A percentile compares a stretch with the other conserved stretches of the same genome.
Evolutionary conservation across 2,329 filamentous ascomycete species (phyloP).

Genomic region (Aspergillus tamarii): DNA sequence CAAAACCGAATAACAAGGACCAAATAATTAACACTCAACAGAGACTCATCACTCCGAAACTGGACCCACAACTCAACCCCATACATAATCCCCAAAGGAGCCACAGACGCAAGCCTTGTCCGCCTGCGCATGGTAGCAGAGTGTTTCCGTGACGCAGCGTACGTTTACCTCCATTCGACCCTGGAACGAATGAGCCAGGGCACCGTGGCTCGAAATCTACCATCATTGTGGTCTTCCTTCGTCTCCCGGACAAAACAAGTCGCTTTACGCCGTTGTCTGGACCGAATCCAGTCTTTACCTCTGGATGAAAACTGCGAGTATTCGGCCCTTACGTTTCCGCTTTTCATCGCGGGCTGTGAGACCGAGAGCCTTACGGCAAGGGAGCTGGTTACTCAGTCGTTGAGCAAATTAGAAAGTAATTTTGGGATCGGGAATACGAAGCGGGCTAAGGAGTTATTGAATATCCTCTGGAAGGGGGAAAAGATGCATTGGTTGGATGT

Average conservation of each 20-base stretch:
- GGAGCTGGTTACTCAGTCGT: constrained; percentile 28
- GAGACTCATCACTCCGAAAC: constrained; percentile 35
- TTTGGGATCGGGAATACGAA: constrained; percentile 42
- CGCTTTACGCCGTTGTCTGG: constrained; percentile 33
- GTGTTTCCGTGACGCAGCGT: constrained; percentile 42
- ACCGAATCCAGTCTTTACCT: constrained; percentile 28
- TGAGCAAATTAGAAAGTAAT: constrained; percentile 35
- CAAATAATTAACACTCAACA: constrained; percentile 17
- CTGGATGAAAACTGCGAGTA: constrained; percentile 41
- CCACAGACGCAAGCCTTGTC: constrained; percentile 28
- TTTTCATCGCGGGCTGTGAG: constrained; percentile 42
- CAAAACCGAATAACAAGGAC: neutral
- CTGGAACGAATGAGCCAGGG: constrained; percentile 31
- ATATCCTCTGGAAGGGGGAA: constrained; percentile 30
- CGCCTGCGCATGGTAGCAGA: constrained; percentile 41
- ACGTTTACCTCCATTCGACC: constrained; percentile 42
- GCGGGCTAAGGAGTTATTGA: constrained; percentile 36
- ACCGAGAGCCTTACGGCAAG: constrained; percentile 27
- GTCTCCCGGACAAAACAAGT: constrained; percentile 32
- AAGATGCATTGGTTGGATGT: constrained; percentile 37
- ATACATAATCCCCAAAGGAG: constrained; percentile 37
- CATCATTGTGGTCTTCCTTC: constrained; percentile 16
- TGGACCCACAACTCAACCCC: constrained; percentile 34
- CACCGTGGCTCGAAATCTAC: neutral
- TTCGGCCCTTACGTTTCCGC: constrained; percentile 42